Conservation (phyloP, 2,329 filamentous ascomycete species). For the Fusarium coicis region DNA sequence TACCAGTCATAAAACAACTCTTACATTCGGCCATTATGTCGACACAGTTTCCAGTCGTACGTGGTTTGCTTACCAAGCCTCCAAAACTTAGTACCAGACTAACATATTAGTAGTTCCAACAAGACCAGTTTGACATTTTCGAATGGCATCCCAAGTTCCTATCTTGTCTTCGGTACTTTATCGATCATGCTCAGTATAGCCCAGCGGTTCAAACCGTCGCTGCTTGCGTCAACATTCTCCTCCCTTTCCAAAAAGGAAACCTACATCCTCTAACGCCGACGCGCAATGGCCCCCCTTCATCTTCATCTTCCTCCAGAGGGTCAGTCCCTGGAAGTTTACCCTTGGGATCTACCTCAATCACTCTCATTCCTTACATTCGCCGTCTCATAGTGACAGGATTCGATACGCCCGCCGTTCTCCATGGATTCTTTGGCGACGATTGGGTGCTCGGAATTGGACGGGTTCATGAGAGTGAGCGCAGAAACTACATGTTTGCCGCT, state of each 20-base stretch:
- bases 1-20: neutral
- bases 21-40: constrained; percentile 32
- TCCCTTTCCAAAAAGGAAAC: constrained; percentile 81
- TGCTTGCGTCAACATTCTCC: constrained; percentile 88
- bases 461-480: constrained; percentile 87
- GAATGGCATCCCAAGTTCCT: constrained; percentile 94
- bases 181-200: constrained; percentile 89
- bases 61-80: constrained; percentile 17
- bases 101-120: constrained; percentile 54
- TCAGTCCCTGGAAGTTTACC: constrained; percentile 39
- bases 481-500: constrained; percentile 94
- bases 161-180: constrained; percentile 89
- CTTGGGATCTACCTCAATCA: constrained; percentile 58
- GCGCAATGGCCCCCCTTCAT: constrained; percentile 39
- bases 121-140: constrained; percentile 78
- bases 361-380: constrained; percentile 88
- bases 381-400: constrained; percentile 92
- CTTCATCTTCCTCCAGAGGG: constrained; percentile 45
- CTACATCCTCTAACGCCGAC: constrained; percentile 52
- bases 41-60: constrained; percentile 42
- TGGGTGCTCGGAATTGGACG: constrained; percentile 84
- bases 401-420: constrained; percentile 85
- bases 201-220: constrained; percentile 86
- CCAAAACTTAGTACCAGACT: constrained; percentile 15
- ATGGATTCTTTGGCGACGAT: constrained; percentile 97